Evolutionary conservation across 768 basidiomycete genomes (phyloP).

Genomic region (Amanita molliuscula): DNA sequence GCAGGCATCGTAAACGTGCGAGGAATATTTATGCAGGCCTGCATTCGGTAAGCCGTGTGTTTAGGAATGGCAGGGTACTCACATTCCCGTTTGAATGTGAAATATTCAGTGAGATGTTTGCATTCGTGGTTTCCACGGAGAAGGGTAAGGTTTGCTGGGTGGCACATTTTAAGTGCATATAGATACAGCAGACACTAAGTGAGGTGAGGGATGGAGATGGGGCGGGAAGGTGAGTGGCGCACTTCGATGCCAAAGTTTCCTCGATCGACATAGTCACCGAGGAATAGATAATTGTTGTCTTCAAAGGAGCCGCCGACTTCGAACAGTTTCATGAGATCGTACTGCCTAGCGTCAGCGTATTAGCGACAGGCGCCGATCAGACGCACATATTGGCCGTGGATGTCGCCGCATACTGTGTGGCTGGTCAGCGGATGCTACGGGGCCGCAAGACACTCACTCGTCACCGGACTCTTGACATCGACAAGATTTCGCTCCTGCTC

Average conservation of each 20-base stretch:
- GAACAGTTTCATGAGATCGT: conserved; percentile 96
- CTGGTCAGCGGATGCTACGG: neutral
- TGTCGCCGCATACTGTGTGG: conserved; percentile 87
- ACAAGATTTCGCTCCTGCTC: conserved; percentile 78
- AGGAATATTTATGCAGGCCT: conserved; percentile 90
- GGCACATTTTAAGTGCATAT: conserved; percentile 87
- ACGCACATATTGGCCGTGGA: conserved; percentile 92
- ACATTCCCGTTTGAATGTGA: conserved; percentile 98
- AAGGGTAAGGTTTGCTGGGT: conserved; percentile 72
- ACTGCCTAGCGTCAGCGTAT: conserved; percentile 34
- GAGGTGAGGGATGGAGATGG: neutral
- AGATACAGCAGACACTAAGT: conserved; percentile 80
- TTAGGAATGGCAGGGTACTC: conserved; percentile 17
- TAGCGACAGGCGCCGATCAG: neutral
- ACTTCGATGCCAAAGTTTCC: conserved; percentile 80
- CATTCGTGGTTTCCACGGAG: conserved; percentile 98
- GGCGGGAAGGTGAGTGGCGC: conserved; percentile 2
- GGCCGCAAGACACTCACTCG: conserved; percentile 44
- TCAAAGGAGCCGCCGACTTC: conserved; percentile 82
- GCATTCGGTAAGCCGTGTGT: conserved; percentile 4
- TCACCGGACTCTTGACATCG: conserved; percentile 80
- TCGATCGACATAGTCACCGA: conserved; percentile 96
- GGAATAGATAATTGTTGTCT: conserved; percentile 83
- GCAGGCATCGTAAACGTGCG: conserved; percentile 83
- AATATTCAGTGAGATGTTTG: conserved; percentile 92